Evolutionary conservation across 495 filamentous ascomycete genomes (phyloP).

Genomic region (Lasiosphaeriaceae sp.): DNA sequence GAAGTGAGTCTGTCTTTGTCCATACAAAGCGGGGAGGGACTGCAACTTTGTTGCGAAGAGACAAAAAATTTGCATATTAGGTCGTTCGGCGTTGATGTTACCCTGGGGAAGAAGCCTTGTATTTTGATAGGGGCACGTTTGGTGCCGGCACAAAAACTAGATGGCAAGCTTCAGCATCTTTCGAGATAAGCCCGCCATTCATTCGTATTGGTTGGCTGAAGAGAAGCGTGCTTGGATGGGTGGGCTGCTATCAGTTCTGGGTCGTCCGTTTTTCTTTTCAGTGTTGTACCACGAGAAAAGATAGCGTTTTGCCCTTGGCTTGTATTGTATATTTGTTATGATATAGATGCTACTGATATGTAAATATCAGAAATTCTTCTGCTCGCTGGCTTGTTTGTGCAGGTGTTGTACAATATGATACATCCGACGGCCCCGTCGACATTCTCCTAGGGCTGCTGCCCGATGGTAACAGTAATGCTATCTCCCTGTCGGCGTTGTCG

Average conservation of each 20-base stretch:
- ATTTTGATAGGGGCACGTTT: constrained; percentile 3
- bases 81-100: constrained; percentile 20
- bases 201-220: no score
- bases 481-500: constrained; percentile 4
- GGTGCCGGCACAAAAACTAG: background rate
- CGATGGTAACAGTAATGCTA: constrained; percentile 4
- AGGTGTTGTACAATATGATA: background rate
- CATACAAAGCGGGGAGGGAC: background rate
- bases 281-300: no score
- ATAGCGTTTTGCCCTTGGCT: no score
- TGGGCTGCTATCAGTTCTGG: no score
- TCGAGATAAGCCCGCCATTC: no score
- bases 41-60: background rate
- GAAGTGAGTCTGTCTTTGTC: background rate
- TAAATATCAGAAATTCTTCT: no score
- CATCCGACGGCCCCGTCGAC: background rate
- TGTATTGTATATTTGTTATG: no score
- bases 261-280: no score
- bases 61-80: constrained; percentile 20
- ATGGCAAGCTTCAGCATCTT: no score
- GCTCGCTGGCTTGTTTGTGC: background rate
- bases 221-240: background rate
- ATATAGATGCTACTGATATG: no score
- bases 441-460: background rate
- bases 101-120: background rate